Conservation (phyloP, 495 filamentous ascomycete species). For the Penicillium manginii region DNA sequence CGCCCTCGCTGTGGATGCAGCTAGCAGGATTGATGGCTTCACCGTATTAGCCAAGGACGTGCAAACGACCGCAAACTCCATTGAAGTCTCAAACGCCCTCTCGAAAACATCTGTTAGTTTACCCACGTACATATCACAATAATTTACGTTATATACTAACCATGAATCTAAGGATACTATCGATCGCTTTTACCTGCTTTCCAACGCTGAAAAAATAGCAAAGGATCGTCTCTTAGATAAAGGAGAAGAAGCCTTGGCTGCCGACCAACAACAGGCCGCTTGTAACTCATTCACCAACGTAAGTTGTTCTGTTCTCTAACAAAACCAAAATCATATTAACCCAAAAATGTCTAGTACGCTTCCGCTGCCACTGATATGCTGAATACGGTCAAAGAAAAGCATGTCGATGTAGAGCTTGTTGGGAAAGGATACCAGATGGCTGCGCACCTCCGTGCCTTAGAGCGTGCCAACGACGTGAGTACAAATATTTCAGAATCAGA, state of each 20-base stretch:
- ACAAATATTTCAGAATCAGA: slow-evolving; percentile 6
- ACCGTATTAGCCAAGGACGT: slow-evolving; percentile 5
- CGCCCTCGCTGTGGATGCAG: slow-evolving; percentile 5
- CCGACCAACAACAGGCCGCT: slow-evolving; percentile 2
- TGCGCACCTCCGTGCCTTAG: slow-evolving; percentile 5
- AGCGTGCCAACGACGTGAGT: slow-evolving; percentile 1
- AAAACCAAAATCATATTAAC: slow-evolving; percentile 2
- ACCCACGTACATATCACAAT: slow-evolving; percentile 5
- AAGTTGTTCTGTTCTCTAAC: background rate
- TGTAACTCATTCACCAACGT: slow-evolving; percentile 8
- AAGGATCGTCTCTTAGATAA: background rate
- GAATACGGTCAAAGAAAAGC: slow-evolving; percentile 8
- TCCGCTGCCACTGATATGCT: slow-evolving; percentile 7
- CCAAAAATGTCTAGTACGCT: slow-evolving; percentile 1
- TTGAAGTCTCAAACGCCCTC: slow-evolving; percentile 4
- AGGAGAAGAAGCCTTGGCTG: slow-evolving; percentile 5
- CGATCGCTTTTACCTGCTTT: slow-evolving; percentile 2
- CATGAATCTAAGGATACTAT: slow-evolving; percentile 9
- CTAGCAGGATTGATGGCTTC: slow-evolving; percentile 5
- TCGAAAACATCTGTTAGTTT: slow-evolving; percentile 6
- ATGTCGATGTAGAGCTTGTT: slow-evolving; percentile 3
- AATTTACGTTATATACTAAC: slow-evolving; percentile 4
- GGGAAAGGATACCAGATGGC: slow-evolving; percentile 5
- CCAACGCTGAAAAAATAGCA: slow-evolving; percentile 1
- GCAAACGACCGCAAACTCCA: slow-evolving; percentile 6